Evolutionary conservation across 2,329 filamentous ascomycete species (phyloP).

Genomic region (Fusarium multiceps): DNA sequence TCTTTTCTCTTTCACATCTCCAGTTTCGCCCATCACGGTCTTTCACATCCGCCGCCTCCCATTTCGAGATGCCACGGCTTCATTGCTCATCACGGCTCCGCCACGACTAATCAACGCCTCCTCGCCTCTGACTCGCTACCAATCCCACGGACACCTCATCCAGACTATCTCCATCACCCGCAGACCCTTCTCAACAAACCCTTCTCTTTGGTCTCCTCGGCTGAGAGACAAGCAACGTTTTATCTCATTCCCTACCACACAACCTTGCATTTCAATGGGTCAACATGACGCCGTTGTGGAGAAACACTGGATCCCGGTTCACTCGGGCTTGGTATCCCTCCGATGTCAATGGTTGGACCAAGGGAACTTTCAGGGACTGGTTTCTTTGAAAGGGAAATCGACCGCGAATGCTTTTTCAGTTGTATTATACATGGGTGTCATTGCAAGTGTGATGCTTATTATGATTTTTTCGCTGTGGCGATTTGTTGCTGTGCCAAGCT

Average conservation of each 20-base stretch:
- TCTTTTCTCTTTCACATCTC: background rate
- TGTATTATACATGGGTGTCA: background rate
- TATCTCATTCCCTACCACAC: constrained; percentile 4
- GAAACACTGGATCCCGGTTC: constrained; percentile 33
- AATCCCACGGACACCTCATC: background rate
- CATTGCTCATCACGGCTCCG: background rate
- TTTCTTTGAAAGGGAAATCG: background rate
- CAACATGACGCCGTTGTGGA: constrained; percentile 38
- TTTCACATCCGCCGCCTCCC: background rate
- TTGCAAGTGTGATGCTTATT: background rate
- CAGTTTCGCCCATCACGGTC: too few relatives aligned
- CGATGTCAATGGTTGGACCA: constrained; percentile 10
- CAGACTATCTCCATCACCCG: background rate
- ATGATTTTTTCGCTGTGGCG: constrained; percentile 5
- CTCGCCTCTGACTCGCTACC: background rate
- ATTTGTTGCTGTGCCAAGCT: constrained; percentile 10
- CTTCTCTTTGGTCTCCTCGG: background rate
- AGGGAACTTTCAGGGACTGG: background rate
- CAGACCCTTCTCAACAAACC: background rate
- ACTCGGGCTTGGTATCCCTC: constrained; percentile 14
- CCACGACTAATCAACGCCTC: too few relatives aligned
- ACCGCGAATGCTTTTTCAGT: background rate
- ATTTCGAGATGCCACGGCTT: background rate
- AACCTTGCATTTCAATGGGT: constrained; percentile 37
- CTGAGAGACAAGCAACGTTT: background rate